Evolutionary conservation across 1,284 basidiomycete species (phyloP).

Genomic region (Rhizopogon parksii): DNA sequence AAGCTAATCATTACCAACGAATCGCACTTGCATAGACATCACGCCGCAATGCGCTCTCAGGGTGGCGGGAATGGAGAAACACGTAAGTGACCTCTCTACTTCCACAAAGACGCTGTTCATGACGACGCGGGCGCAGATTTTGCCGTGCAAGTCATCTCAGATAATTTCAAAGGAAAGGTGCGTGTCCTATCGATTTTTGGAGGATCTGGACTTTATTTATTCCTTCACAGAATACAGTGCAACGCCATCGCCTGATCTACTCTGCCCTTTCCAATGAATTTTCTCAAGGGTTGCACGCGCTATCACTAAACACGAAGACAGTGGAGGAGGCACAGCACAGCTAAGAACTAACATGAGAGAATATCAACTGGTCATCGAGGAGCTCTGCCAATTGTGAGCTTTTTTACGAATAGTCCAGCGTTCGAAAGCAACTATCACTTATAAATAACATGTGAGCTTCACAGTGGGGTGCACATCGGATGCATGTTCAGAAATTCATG

Average conservation of each 20-base stretch:
- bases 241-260: conserved; percentile 74
- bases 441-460: conserved; percentile 7
- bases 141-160: conserved; percentile 62
- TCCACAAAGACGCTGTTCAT: conserved; percentile 16
- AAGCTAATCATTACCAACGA: conserved; percentile 63
- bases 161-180: conserved; percentile 68
- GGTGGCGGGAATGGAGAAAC: conserved; percentile 59
- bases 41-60: conserved; percentile 64
- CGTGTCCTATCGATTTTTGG: conserved; percentile 13
- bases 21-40: conserved; percentile 72
- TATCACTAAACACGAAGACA: conserved; percentile 71
- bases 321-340: conserved; percentile 39
- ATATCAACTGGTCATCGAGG: background rate
- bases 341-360: conserved; percentile 7
- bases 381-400: background rate
- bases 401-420: background rate
- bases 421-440: conserved; percentile 1
- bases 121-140: conserved; percentile 50
- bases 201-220: conserved; percentile 4
- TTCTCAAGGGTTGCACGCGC: conserved; percentile 60
- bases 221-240: conserved; percentile 53
- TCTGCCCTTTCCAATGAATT: conserved; percentile 63
- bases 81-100: conserved; percentile 45
- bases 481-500: background rate
- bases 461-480: background rate